Base-by-base conservation (phyloP, 2,329 filamentous ascomycete species). In the Colletotrichum cuscutae region DNA sequence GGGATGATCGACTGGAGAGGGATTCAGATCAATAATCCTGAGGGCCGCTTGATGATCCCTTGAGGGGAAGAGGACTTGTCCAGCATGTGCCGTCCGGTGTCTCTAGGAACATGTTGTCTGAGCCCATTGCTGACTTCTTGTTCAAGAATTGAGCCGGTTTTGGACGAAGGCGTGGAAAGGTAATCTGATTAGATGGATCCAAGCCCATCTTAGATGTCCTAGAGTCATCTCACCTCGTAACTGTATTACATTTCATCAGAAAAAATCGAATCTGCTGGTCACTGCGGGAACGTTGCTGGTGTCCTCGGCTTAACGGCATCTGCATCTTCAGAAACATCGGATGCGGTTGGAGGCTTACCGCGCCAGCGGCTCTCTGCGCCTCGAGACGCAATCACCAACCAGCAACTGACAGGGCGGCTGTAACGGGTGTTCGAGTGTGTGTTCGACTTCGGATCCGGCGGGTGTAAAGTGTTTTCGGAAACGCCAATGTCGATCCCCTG, bases 401-500 rank as follows among this genome's bases (percentile, higher is more conserved):
- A 52, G 15, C 42, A 52, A 12, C n/a, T 8, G 12, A 37, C 22
- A 46, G 5, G 42, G 46, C 56, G 60, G 26, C 56, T 22, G 64
- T 13, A 60, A 30, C 56, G 52, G 28, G 61, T 26, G 53, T 58
- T 49, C 42, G 58, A 53, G 19, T 19, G n/a, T 9, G 13, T 24
- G 35, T 56, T 63, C 13, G 19, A 30, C 52, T 28, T 72, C 60
- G 70, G 70, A 69, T 72, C 66, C 66, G 70, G 70, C 35, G 66
- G 70, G 30, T 22, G 24, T 42, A 42, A 26, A 52, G 32, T 63
- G 42, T n/a, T 64, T 52, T 69, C 66, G 59, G 65, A 54, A 70
- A 70, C 59, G 60, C 22, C 65, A 52, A 52, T 37, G 60, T 32
- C 26, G 65, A 72, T 65, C 65, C 35, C 46, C 65, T 56, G 59